Evolutionary conservation across 2,329 filamentous ascomycete species (phyloP).

Genomic region (Aspergillus pseudotamarii): DNA sequence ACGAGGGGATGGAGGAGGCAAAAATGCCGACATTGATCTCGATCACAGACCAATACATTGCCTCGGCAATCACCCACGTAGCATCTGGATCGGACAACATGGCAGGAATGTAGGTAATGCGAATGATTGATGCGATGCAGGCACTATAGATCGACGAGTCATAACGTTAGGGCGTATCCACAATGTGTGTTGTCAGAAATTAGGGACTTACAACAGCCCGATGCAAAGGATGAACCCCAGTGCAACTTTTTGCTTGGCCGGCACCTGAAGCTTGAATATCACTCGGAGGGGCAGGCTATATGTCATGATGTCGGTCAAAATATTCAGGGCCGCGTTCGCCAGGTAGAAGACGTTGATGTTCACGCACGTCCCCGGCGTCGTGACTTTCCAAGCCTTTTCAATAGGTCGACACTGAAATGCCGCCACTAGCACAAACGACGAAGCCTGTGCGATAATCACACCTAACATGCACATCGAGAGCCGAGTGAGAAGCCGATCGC

Average conservation of each 20-base stretch:
- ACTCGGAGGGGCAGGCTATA: slow-evolving; percentile 56
- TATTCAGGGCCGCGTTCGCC: slow-evolving; percentile 61
- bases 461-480: slow-evolving; percentile 44
- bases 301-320: slow-evolving; percentile 61
- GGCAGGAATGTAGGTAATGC: slow-evolving; percentile 49
- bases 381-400: slow-evolving; percentile 42
- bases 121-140: slow-evolving; percentile 51
- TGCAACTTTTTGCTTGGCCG: slow-evolving; percentile 50
- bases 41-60: slow-evolving; percentile 51
- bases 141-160: slow-evolving; percentile 32
- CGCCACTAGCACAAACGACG: slow-evolving; percentile 45
- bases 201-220: slow-evolving; percentile 47
- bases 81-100: slow-evolving; percentile 43
- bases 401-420: slow-evolving; percentile 51
- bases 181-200: too few relatives aligned
- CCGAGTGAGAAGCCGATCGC: slow-evolving; percentile 40
- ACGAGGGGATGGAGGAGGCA: slow-evolving; percentile 46
- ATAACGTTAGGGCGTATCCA: not conserved
- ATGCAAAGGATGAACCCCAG: slow-evolving; percentile 54
- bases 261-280: slow-evolving; percentile 50
- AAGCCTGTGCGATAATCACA: slow-evolving; percentile 45
- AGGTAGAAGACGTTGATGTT: slow-evolving; percentile 55
- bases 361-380: slow-evolving; percentile 45
- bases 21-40: slow-evolving; percentile 48
- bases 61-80: slow-evolving; percentile 41